Evolutionary conservation across 495 filamentous ascomycete species (phyloP).

Genomic region (Penicillium verhagenii): DNA sequence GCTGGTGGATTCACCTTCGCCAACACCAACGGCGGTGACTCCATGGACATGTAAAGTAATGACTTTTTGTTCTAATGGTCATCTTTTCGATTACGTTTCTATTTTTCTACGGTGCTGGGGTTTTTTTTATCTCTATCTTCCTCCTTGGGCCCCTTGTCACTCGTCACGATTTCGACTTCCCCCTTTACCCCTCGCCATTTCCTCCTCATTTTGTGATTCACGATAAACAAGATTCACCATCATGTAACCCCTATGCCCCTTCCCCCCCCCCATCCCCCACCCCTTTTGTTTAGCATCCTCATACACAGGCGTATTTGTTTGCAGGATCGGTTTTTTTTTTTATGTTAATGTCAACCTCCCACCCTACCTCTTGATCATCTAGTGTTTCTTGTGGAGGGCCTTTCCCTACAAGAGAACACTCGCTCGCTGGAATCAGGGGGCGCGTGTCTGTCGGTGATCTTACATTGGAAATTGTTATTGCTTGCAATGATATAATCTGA

Average conservation of each 20-base stretch:
- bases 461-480: constrained; percentile 1
- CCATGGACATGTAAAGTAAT: constrained; percentile 93
- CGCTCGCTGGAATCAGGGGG: constrained; percentile 15
- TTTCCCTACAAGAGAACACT: constrained; percentile 12
- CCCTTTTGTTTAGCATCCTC: constrained; percentile 38
- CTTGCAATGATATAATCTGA: constrained; percentile 6
- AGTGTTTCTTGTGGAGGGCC: constrained; percentile 12
- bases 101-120: not conserved
- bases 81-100: not conserved
- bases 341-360: constrained; percentile 29
- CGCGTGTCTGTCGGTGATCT: constrained; percentile 8
- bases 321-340: constrained; percentile 33
- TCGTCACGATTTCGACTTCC: constrained; percentile 24
- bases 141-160: constrained; percentile 15
- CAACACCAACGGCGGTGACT: constrained; percentile 84
- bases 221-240: constrained; percentile 59
- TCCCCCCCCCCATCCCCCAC: too few relatives aligned
- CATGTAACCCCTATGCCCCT: constrained; percentile 55
- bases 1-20: constrained; percentile 88
- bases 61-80: not conserved
- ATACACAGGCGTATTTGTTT: constrained; percentile 48
- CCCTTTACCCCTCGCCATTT: constrained; percentile 16
- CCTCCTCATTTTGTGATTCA: constrained; percentile 36
- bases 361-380: constrained; percentile 3
- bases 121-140: constrained; percentile 13